Evolutionary conservation across 345 rosid genomes (phyloP).

Genomic region (Raphanus raphanistrum): DNA sequence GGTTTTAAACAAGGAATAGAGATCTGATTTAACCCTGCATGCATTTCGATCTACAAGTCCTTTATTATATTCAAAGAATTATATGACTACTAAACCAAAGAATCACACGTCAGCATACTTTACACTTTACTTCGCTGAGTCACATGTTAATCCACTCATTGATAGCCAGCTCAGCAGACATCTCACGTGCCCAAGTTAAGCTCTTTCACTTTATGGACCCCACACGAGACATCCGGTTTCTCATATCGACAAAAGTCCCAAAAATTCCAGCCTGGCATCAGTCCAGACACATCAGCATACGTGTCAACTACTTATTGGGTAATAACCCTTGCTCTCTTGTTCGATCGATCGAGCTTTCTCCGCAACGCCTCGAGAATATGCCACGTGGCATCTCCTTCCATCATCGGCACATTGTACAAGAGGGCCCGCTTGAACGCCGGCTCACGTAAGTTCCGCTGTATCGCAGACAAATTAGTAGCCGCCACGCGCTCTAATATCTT

Average conservation of each 20-base stretch:
- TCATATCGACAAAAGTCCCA: constrained; percentile 8
- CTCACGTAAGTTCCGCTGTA: constrained; percentile 69
- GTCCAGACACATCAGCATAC: constrained; percentile 14
- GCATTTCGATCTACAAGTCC: constrained; percentile 13
- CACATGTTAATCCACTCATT: constrained; percentile 26
- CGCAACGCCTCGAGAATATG: constrained; percentile 57
- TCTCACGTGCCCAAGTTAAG: constrained; percentile 32
- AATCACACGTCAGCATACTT: constrained; percentile 40
- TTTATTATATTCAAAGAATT: constrained; percentile 30
- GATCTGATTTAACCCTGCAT: neutral
- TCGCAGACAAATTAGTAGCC: constrained; percentile 57
- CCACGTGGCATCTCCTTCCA: constrained; percentile 91
- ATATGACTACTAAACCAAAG: constrained; percentile 27
- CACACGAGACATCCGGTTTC: neutral
- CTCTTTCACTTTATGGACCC: constrained; percentile 36
- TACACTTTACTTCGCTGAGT: constrained; percentile 28
- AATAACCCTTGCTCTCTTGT: constrained; percentile 43
- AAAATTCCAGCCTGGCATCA: constrained; percentile 44
- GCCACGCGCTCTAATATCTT: constrained; percentile 71
- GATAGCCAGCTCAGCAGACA: constrained; percentile 36
- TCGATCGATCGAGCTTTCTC: constrained; percentile 53
- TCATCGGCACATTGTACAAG: constrained; percentile 53
- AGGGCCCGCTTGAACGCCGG: constrained; percentile 67
- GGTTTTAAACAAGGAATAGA: neutral
- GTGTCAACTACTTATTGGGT: constrained; percentile 38